A percentile compares a stretch with the other conserved stretches of the same genome.
Conservation (phyloP, 305 asterid species). For the Plantago rigida region DNA sequence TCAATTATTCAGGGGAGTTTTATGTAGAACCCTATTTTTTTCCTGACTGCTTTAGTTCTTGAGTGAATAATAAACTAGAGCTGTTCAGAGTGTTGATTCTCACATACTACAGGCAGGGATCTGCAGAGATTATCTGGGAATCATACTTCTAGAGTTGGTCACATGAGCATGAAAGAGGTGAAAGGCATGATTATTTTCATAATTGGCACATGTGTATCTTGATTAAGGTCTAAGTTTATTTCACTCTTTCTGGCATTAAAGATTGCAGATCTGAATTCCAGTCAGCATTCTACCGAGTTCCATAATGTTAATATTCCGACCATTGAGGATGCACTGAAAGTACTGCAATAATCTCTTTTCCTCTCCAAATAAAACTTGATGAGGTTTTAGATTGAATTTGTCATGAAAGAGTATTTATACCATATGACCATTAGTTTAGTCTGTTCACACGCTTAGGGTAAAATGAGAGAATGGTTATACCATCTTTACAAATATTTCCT, state of each 20-base stretch:
- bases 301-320: conserved; percentile 55
- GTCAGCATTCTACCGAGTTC: conserved; percentile 41
- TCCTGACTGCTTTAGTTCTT: conserved; percentile 20
- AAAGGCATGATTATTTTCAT: conserved; percentile 14
- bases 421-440: conserved; percentile 21
- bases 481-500: background rate
- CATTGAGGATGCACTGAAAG: conserved; percentile 75
- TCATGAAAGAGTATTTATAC: conserved; percentile 11
- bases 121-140: conserved; percentile 80
- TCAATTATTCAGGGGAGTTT: too few relatives aligned
- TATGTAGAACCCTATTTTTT: too few relatives aligned
- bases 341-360: conserved; percentile 24
- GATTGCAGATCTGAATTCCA: conserved; percentile 58
- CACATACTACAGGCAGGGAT: conserved; percentile 88
- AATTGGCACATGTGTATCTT: conserved; percentile 3
- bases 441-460: background rate
- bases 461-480: background rate
- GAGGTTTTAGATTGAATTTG: conserved; percentile 17
- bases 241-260: conserved; percentile 29
- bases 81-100: conserved; percentile 57
- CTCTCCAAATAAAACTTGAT: conserved; percentile 15
- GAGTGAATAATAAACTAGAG: conserved; percentile 14
- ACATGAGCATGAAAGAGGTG: conserved; percentile 72
- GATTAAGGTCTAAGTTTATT: conserved; percentile 28
- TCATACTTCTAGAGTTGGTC: conserved; percentile 60